These are phyloP conservation scores for Torulaspora globosa DNA, from an alignment of 1,139 yeast species.

Conservation along the genomic window DNA sequence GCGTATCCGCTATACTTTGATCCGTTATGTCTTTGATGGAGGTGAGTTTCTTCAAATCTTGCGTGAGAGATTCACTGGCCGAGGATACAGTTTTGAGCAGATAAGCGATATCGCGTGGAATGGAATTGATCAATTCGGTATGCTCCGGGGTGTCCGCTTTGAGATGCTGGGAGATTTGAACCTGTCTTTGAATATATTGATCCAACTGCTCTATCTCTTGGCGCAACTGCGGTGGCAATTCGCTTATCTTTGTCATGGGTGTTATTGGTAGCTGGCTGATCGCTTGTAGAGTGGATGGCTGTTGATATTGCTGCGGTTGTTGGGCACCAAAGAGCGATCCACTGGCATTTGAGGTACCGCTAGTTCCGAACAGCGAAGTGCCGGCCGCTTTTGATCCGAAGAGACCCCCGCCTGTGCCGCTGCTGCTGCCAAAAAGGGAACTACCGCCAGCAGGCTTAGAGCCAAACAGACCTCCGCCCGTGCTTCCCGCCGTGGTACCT, in stretches of 20 bases:
- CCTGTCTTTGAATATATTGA: constrained; percentile 78
- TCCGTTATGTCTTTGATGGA: constrained; percentile 45
- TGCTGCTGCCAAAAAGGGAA: constrained; percentile 16
- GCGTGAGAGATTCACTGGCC: constrained; percentile 62
- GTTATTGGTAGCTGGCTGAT: constrained; percentile 52
- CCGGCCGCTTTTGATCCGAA: constrained; percentile 33
- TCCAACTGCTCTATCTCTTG: constrained; percentile 79
- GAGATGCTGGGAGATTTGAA: constrained; percentile 73
- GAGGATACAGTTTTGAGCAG: constrained; percentile 59
- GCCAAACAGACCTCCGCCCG: constrained; percentile 25
- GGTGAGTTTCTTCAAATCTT: constrained; percentile 51
- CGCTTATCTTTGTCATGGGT: constrained; percentile 83
- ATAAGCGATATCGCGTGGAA: constrained; percentile 80
- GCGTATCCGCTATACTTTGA: constrained; percentile 51
- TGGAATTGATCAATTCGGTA: constrained; percentile 64
- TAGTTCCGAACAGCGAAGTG: constrained; percentile 37
- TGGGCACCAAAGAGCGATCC: constrained; percentile 31
- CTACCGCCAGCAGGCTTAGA: constrained; percentile 17
- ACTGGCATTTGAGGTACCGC: constrained; percentile 16
- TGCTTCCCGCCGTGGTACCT: no score
- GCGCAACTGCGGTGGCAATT: constrained; percentile 70
- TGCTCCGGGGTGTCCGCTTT: constrained; percentile 63
- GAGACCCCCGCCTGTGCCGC: constrained; percentile 33
- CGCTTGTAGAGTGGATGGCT: constrained; percentile 36
- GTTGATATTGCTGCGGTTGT: constrained; percentile 41